These are phyloP conservation scores for Calonectria fujianensis DNA, from an alignment of 2,329 filamentous ascomycete species.

Conservation along the genomic window DNA sequence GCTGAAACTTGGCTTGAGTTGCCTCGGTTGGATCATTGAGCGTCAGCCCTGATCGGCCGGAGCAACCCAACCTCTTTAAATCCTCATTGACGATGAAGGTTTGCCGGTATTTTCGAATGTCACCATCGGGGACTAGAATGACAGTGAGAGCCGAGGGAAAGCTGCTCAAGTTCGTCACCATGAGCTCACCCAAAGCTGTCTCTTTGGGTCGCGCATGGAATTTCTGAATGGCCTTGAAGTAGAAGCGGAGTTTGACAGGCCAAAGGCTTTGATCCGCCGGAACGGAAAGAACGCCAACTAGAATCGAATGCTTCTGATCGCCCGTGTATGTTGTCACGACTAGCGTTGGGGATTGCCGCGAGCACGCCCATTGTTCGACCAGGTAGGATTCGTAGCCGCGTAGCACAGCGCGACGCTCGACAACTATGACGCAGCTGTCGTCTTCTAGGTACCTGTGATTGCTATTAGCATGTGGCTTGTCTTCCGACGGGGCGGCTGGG, in stretches of 20 bases:
- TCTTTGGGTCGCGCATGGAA: slow-evolving; percentile 90
- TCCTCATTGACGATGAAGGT: slow-evolving; percentile 96
- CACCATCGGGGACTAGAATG: slow-evolving; percentile 91
- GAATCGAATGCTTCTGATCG: slow-evolving; percentile 84
- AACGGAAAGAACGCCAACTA: slow-evolving; percentile 87
- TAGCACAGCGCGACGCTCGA: slow-evolving; percentile 82
- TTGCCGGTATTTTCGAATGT: slow-evolving; percentile 85
- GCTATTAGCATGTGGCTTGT: slow-evolving; percentile 36
- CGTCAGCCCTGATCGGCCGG: slow-evolving; percentile 90
- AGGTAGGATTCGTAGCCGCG: slow-evolving; percentile 94
- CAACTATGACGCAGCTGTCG: slow-evolving; percentile 83
- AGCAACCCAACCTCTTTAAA: slow-evolving; percentile 93
- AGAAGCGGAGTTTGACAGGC: slow-evolving; percentile 86
- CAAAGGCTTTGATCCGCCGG: slow-evolving; percentile 87
- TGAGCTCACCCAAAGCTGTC: slow-evolving; percentile 87
- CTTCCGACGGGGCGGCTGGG: background rate
- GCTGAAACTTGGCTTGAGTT: slow-evolving; percentile 92
- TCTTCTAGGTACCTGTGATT: slow-evolving; percentile 84
- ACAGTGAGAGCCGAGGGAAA: slow-evolving; percentile 95
- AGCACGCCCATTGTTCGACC: slow-evolving; percentile 98
- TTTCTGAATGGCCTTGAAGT: slow-evolving; percentile 90
- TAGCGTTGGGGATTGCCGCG: slow-evolving; percentile 90
- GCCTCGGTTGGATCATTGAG: slow-evolving; percentile 85
- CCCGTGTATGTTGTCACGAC: slow-evolving; percentile 96
- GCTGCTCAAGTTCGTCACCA: slow-evolving; percentile 94